These are phyloP conservation scores for Sarocladium oryzae DNA, from an alignment of 2,329 filamentous ascomycete genomes.

Conservation along the genomic window DNA sequence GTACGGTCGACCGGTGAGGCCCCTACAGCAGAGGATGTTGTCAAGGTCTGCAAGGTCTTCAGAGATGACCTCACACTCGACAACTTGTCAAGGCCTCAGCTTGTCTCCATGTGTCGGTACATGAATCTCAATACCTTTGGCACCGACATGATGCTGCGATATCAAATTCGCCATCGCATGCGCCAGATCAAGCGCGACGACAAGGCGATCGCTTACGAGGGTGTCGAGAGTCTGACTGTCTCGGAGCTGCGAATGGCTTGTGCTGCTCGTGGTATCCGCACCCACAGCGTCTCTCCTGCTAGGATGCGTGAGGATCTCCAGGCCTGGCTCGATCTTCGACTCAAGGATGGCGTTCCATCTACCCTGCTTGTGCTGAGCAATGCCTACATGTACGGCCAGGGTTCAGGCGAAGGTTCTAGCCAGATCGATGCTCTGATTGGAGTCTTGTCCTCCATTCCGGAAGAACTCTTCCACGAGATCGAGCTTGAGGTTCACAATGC, in stretches of 20 bases:
- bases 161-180: constrained; percentile 96
- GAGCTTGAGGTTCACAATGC: constrained; percentile 96
- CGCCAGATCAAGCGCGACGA: constrained; percentile 98
- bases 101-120: constrained; percentile 97
- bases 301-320: constrained; percentile 83
- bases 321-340: constrained; percentile 88
- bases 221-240: constrained; percentile 88
- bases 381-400: constrained; percentile 92
- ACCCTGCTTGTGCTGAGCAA: constrained; percentile 94
- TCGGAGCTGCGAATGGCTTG: constrained; percentile 88
- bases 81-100: constrained; percentile 89
- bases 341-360: constrained; percentile 92
- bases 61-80: constrained; percentile 95
- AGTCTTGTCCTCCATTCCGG: constrained; percentile 88
- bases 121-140: constrained; percentile 97
- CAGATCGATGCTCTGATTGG: constrained; percentile 92
- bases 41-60: constrained; percentile 99
- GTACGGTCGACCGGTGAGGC: constrained; percentile 84
- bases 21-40: constrained; percentile 83
- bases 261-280: constrained; percentile 85
- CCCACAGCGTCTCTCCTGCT: constrained; percentile 83
- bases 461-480: constrained; percentile 99
- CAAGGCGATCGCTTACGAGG: constrained; percentile 87
- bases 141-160: constrained; percentile 95
- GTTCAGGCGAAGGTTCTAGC: constrained; percentile 77